Evolutionary conservation across 2,329 filamentous ascomycete genomes (phyloP).

Genomic region (Colletotrichum noveboracense): DNA sequence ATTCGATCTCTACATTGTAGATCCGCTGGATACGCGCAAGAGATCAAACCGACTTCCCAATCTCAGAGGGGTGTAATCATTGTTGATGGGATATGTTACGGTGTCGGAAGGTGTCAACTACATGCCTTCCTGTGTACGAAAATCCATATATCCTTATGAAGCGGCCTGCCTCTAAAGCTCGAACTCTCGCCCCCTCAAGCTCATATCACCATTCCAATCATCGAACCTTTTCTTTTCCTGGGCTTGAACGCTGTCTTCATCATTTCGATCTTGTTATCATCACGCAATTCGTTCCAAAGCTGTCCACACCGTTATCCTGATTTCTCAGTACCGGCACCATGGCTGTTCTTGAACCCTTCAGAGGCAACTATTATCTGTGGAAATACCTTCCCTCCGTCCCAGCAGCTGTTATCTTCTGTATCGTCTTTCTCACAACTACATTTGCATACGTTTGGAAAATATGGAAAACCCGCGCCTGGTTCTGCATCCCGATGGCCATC

Average conservation of each 20-base stretch:
- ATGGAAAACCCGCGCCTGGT: slow-evolving; percentile 44
- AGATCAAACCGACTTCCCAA: neutral
- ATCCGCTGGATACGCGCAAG: neutral
- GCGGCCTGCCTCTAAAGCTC: neutral
- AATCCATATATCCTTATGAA: neutral
- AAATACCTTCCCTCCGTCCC: slow-evolving; percentile 42
- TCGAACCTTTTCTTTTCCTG: neutral
- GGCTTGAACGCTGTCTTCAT: neutral
- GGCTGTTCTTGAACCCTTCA: slow-evolving; percentile 23
- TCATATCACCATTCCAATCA: neutral
- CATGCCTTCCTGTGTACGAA: neutral
- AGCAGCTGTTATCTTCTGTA: slow-evolving; percentile 44
- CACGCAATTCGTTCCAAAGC: neutral
- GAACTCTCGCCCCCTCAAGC: neutral
- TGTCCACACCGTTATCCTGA: neutral
- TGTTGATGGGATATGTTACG: neutral
- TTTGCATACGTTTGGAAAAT: slow-evolving; percentile 37
- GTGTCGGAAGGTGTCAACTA: neutral
- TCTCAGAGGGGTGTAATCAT: accelerated
- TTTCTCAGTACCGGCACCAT: neutral
- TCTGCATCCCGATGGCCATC: slow-evolving; percentile 45
- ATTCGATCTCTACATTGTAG: neutral
- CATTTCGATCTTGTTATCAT: neutral
- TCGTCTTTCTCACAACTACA: slow-evolving; percentile 41
- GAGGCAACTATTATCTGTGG: slow-evolving; percentile 33